A percentile compares a stretch with the other conserved stretches of the same genome.
Evolutionary conservation across 1,284 basidiomycete species (phyloP).

Genomic region (Lentinula novae-zelandiae): DNA sequence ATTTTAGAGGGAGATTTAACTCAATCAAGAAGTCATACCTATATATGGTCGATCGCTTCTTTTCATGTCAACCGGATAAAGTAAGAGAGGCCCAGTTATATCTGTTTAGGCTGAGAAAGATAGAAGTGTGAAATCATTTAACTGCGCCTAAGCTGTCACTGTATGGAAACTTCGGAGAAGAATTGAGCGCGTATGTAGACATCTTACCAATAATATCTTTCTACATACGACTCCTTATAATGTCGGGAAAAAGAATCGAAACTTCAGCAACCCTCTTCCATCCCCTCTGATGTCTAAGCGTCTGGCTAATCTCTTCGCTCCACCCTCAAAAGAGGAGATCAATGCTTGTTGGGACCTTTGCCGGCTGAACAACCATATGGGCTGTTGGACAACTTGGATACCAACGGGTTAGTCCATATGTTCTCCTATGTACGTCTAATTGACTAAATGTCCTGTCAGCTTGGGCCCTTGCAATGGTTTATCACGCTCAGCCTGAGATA

Average conservation of each 20-base stretch:
- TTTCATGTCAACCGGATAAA: not conserved
- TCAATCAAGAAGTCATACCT: not conserved
- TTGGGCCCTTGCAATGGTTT: conserved; percentile 28
- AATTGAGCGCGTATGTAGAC: not conserved
- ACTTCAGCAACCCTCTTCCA: not conserved
- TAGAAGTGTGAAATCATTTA: not conserved
- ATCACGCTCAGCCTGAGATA: conserved; percentile 22
- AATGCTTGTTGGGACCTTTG: conserved; percentile 29
- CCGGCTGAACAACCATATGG: conserved; percentile 28
- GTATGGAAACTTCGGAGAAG: not conserved
- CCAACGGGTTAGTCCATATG: conserved; percentile 21
- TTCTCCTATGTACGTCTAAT: not conserved
- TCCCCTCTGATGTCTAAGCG: not conserved
- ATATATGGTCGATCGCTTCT: not conserved
- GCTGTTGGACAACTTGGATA: conserved; percentile 29
- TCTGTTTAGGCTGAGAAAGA: not conserved
- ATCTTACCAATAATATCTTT: not conserved
- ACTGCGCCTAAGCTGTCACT: not conserved
- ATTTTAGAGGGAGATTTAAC: not conserved
- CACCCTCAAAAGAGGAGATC: conserved; percentile 14
- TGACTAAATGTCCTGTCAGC: conserved; percentile 15
- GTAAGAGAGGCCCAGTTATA: not conserved
- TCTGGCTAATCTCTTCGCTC: not conserved
- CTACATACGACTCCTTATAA: not conserved
- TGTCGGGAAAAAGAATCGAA: not conserved